Evolutionary conservation across 2,329 filamentous ascomycete species (phyloP).

Genomic region (Curvularia eragrostidis): DNA sequence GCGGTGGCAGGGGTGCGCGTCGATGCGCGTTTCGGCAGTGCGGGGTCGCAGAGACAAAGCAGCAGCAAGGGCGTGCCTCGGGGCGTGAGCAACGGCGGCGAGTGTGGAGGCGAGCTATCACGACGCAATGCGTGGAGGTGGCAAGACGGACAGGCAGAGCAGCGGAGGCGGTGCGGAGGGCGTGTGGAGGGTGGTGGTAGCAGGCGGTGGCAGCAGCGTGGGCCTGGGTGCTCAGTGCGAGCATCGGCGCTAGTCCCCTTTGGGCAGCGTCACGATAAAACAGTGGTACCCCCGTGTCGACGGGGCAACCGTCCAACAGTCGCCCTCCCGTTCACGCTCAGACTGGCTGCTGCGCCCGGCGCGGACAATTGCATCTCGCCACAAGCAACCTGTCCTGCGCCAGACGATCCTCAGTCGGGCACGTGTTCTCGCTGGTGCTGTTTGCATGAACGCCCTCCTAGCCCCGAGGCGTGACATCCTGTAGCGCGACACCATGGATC

Average conservation of each 20-base stretch:
- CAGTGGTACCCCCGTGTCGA: constrained; percentile 12
- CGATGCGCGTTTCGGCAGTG: constrained; percentile 24
- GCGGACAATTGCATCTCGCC: constrained; percentile 12
- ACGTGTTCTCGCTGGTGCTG: constrained; percentile 6
- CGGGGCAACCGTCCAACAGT: constrained; percentile 26
- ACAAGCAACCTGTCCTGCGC: constrained; percentile 12
- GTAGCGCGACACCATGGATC: constrained; percentile 42
- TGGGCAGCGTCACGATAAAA: constrained; percentile 10
- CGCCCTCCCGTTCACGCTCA: constrained; percentile 18
- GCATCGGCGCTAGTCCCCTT: constrained; percentile 14
- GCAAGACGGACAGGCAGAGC: constrained; percentile 9
- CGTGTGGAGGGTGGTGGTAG: constrained; percentile 16
- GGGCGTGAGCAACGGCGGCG: constrained; percentile 3
- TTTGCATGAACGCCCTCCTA: constrained; percentile 13
- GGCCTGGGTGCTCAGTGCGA: constrained; percentile 10
- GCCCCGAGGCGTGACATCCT: constrained; percentile 9
- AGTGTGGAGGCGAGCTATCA: background rate
- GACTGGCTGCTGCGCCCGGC: constrained; percentile 19
- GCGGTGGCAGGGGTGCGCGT: constrained; percentile 28
- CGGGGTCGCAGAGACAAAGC: constrained; percentile 24
- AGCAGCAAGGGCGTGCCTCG: constrained; percentile 10
- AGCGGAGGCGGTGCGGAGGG: constrained; percentile 11
- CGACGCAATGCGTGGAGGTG: constrained; percentile 1
- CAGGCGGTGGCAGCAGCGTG: constrained; percentile 1
- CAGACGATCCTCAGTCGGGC: constrained; percentile 14